Conservation (phyloP, 1,284 basidiomycete species). For the Uromyces viciae-fabae region DNA sequence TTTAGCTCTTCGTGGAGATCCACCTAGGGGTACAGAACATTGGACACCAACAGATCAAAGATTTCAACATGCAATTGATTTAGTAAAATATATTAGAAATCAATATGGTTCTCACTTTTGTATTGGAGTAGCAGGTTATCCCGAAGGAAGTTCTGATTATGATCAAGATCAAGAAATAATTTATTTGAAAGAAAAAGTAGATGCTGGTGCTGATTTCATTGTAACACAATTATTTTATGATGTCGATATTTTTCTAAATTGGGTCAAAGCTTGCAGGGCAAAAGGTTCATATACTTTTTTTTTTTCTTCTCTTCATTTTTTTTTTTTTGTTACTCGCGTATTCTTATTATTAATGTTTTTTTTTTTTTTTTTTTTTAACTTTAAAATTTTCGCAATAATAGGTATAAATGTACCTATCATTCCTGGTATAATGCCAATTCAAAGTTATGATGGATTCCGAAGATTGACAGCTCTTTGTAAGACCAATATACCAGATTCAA, state of each 20-base stretch:
- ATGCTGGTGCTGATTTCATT: constrained; percentile 92
- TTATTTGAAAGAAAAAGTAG: constrained; percentile 80
- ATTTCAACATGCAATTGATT: constrained; percentile 82
- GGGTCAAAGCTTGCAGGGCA: constrained; percentile 49
- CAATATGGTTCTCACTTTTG: constrained; percentile 82
- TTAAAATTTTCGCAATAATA: constrained; percentile 51
- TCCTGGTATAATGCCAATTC: constrained; percentile 96
- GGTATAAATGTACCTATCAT: constrained; percentile 88
- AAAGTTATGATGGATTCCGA: constrained; percentile 88
- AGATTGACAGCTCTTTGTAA: constrained; percentile 86
- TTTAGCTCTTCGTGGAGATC: constrained; percentile 87
- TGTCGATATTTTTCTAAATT: constrained; percentile 60
- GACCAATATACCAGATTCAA: constrained; percentile 68
- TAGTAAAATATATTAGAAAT: constrained; percentile 84
- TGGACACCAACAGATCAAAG: constrained; percentile 80
- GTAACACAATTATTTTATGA: constrained; percentile 98
- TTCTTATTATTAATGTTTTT: too few species aligned
- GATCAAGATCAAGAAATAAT: constrained; percentile 65
- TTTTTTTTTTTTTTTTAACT: background rate
- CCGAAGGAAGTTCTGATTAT: constrained; percentile 50
- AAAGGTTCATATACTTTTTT: constrained; percentile 60
- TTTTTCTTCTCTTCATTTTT: background rate
- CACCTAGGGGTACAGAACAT: constrained; percentile 86
- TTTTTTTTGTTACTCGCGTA: background rate
- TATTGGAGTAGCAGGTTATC: constrained; percentile 77